phyloP scores from a whole-genome alignment of 805 yeast species.

The Diddensiella transvaalensis region DNA sequence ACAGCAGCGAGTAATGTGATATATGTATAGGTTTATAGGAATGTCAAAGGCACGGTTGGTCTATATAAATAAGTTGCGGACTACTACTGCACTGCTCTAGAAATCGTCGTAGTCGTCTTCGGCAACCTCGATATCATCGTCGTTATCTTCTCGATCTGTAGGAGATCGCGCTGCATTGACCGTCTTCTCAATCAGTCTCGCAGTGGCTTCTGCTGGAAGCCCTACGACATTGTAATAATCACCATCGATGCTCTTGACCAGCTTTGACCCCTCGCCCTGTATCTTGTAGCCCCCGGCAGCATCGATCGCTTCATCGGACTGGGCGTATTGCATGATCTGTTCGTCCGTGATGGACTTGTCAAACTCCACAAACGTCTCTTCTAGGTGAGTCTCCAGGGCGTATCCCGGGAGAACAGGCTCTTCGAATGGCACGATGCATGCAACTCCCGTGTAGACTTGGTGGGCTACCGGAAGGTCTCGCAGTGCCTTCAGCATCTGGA shows the following conservation, averaged over 20 bases:
- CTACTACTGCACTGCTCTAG: not conserved
- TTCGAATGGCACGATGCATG: slow-evolving; percentile 41
- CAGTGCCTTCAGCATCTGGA: slow-evolving; percentile 46
- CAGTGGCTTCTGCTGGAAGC: slow-evolving; percentile 64
- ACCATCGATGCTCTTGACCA: slow-evolving; percentile 65
- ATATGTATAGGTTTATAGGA: not conserved
- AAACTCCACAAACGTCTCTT: slow-evolving; percentile 40
- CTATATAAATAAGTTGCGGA: not conserved
- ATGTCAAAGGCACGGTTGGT: not conserved
- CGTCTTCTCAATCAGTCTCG: slow-evolving; percentile 36
- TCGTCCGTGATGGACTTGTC: slow-evolving; percentile 45
- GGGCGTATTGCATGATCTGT: slow-evolving; percentile 60
- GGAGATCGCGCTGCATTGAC: slow-evolving; percentile 10
- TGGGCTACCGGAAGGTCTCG: slow-evolving; percentile 45
- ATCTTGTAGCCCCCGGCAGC: slow-evolving; percentile 94
- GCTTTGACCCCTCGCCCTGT: slow-evolving; percentile 51
- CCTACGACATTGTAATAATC: slow-evolving; percentile 89
- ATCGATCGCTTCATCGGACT: slow-evolving; percentile 64
- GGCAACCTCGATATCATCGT: no score
- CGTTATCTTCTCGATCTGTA: slow-evolving; percentile 11
- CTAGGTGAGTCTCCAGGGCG: slow-evolving; percentile 38
- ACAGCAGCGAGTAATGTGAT: not conserved
- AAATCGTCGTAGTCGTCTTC: slow-evolving; percentile 7
- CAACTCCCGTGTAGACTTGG: slow-evolving; percentile 53
- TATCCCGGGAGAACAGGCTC: slow-evolving; percentile 42